Percentiles rank a stretch among this genome's conserved stretches.
phyloP scores from a whole-genome alignment of 169 alveolate species.

The Pseudocohnilembus persalinus region DNA sequence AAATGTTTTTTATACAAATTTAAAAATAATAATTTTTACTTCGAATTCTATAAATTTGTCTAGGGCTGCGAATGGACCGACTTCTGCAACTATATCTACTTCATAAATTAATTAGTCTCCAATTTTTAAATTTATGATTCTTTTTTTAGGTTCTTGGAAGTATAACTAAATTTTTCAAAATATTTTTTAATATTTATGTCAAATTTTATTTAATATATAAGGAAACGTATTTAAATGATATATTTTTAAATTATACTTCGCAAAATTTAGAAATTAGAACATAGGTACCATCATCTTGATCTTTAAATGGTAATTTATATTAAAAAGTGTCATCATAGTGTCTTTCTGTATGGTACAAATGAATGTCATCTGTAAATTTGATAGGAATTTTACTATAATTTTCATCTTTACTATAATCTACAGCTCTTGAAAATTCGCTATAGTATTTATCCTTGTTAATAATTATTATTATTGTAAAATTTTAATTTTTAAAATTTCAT shows the following conservation, averaged over 20 bases:
- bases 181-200: no score
- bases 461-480: no score
- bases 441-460: background rate
- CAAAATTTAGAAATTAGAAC: background rate
- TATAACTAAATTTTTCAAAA: background rate
- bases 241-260: background rate
- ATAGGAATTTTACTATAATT: background rate
- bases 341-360: background rate
- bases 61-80: background rate
- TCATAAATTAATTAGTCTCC: background rate
- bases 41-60: background rate
- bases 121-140: background rate
- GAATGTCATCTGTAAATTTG: background rate
- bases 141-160: background rate
- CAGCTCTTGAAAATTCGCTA: background rate
- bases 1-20: no score
- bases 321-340: background rate
- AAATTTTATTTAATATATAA: no score
- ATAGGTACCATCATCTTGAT: background rate
- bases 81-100: background rate
- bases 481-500: no score
- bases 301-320: background rate
- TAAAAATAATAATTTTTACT: no score
- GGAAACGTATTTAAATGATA: no score
- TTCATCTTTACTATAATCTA: background rate